Conservation (phyloP, 306 rosid species). For the Quercus variabilis region DNA sequence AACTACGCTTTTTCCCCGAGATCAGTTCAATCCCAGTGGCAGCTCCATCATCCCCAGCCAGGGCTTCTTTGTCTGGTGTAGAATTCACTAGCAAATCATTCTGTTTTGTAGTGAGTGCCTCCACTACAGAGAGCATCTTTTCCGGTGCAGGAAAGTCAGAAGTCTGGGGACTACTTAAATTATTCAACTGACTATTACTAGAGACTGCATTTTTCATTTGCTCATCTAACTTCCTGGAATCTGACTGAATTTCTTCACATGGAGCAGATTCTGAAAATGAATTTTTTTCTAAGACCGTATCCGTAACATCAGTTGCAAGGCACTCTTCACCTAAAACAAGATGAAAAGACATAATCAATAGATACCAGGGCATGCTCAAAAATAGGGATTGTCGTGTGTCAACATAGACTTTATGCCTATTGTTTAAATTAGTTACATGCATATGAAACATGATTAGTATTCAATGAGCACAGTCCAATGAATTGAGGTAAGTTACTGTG, state of each 20-base stretch:
- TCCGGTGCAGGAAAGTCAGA: constrained; percentile 73
- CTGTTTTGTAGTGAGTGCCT: constrained; percentile 39
- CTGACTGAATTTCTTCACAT: constrained; percentile 31
- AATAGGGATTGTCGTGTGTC: not conserved
- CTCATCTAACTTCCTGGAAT: constrained; percentile 35
- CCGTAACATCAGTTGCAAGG: constrained; percentile 27
- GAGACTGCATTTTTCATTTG: constrained; percentile 36
- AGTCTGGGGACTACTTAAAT: constrained; percentile 43
- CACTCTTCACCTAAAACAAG: constrained; percentile 42
- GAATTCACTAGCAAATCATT: constrained; percentile 50
- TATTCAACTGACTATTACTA: constrained; percentile 28
- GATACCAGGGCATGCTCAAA: not conserved
- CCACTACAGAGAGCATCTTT: constrained; percentile 58
- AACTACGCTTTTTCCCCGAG: constrained; percentile 81
- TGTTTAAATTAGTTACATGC: not conserved
- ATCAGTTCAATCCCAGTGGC: constrained; percentile 33
- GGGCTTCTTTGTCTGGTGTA: constrained; percentile 56
- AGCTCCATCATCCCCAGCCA: constrained; percentile 33
- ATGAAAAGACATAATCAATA: constrained; percentile 7
- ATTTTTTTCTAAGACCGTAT: constrained; percentile 25
- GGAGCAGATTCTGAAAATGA: constrained; percentile 34
- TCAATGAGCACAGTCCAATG: not conserved
- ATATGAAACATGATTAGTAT: not conserved
- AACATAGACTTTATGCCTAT: not conserved
- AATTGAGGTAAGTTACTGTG: not conserved